Base-by-base conservation (phyloP, 441 rosid species). In the Metrosideros polymorpha region DNA sequence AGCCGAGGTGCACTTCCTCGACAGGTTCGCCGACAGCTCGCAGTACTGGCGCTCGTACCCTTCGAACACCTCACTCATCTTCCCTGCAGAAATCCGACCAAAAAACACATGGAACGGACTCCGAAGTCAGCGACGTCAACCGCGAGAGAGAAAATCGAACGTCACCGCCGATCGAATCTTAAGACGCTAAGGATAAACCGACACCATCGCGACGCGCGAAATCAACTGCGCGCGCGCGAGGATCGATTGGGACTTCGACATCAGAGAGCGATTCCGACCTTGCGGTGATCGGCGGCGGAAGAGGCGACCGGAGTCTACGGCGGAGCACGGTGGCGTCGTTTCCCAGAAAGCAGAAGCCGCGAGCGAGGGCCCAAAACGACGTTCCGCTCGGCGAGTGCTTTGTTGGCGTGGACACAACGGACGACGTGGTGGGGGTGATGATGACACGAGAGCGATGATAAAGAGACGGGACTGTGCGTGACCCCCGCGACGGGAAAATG, bases 41-140 rank as follows among this genome's bases (percentile, higher is more conserved):
- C 97, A 96, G 91, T 96, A 97, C 85, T 93, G 97, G 30, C 99
- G 94, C 92, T 97, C 98, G 84, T 94, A 95, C 57, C 98, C 94
- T 71, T 94, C 95, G 71, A 96, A 97, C n/a, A 91, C 97, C 77
- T 93, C 92, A 86, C 97, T 95, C 99, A 97, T 97, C 87, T 57
- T 92, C 91, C 87, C 89, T 83, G n/a, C 43, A 17, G 5, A 85
- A 84, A 87, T 22, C 76, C 19, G 43, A 88, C 51, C 18, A 35
- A 25, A 75, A 39, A 47, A 39, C 79, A 47, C n/a, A n/a, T n/a
- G n/a, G 79, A 39, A 71, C 17, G 47, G 25, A 43, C 79, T 30
- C 59, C 15, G 27, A 6, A 29, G 42, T 83, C 45, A 50, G 84
- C 39, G 59, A 83, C 42, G 84, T 29, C 24, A 32, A 14, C 79